Evolutionary conservation across 139 green algal species (phyloP).

Genomic region (Chara braunii): DNA sequence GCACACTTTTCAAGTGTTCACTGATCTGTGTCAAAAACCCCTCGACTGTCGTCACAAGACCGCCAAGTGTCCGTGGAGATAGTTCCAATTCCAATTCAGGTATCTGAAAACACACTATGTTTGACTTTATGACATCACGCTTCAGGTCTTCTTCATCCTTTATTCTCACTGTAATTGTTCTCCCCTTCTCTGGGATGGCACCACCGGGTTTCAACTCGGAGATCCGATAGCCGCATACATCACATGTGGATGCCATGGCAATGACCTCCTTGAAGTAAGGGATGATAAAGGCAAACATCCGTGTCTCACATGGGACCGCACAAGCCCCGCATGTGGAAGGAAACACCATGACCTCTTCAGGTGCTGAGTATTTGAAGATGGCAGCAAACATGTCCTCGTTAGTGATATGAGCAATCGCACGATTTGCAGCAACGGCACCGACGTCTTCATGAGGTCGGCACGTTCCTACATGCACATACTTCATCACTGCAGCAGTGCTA

Average conservation of each 20-base stretch:
- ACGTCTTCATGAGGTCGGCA: too few relatives aligned
- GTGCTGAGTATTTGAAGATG: constrained; percentile 39
- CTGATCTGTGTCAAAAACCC: constrained; percentile 41
- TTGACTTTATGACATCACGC: constrained; percentile 61
- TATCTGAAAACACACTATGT: constrained; percentile 46
- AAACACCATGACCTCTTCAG: constrained; percentile 51
- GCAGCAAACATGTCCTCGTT: too few relatives aligned
- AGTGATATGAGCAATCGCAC: too few relatives aligned
- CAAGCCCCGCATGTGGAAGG: constrained; percentile 51
- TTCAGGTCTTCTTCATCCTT: constrained; percentile 44
- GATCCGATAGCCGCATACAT: constrained; percentile 52
- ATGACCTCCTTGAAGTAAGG: constrained; percentile 61
- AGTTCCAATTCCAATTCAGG: constrained; percentile 58
- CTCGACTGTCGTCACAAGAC: constrained; percentile 60
- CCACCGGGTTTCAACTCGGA: constrained; percentile 47
- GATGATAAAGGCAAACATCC: too few relatives aligned
- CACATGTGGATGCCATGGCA: constrained; percentile 55
- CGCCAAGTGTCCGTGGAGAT: constrained; percentile 46
- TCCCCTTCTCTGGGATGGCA: constrained; percentile 14
- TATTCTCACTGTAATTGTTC: constrained; percentile 32
- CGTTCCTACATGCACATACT: too few relatives aligned
- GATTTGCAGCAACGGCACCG: too few relatives aligned
- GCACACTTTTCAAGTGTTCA: constrained; percentile 29
- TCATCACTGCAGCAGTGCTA: too few relatives aligned
- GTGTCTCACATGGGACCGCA: constrained; percentile 9